phyloP scores from a whole-genome alignment of 306 rosid species.

The Castanea mollissima region DNA sequence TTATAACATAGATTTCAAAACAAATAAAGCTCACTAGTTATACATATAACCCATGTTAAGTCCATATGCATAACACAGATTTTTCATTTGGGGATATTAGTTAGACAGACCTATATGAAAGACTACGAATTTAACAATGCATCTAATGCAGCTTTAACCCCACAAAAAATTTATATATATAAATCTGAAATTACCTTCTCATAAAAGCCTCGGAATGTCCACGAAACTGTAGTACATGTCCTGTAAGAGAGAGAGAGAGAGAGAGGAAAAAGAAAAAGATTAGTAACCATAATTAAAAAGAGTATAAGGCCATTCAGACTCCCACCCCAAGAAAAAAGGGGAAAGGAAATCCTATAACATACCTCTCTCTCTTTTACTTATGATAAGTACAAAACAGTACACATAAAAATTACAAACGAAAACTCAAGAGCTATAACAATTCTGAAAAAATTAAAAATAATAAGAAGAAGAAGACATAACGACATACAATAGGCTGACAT shows the following conservation, averaged over 20 bases:
- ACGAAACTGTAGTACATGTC: slow-evolving; percentile 98
- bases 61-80: background rate
- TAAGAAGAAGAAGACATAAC: too few species aligned
- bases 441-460: too few species aligned
- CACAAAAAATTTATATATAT: background rate
- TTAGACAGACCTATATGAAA: background rate
- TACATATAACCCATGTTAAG: background rate
- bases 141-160: background rate
- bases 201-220: slow-evolving; percentile 97
- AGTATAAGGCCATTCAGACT: background rate
- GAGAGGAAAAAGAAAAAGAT: background rate
- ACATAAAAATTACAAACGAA: too few species aligned
- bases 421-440: too few species aligned
- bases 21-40: background rate
- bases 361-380: too few species aligned
- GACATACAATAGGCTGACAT: too few species aligned
- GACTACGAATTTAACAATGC: background rate
- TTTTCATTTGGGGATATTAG: background rate
- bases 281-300: background rate
- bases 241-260: slow-evolving; percentile 43
- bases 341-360: background rate
- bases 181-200: slow-evolving; percentile 69
- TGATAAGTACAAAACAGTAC: too few species aligned
- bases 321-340: background rate
- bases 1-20: background rate